Evolutionary conservation across 352 stramenopile genomes (phyloP).

Genomic region (Phytophthora sansomeana): DNA sequence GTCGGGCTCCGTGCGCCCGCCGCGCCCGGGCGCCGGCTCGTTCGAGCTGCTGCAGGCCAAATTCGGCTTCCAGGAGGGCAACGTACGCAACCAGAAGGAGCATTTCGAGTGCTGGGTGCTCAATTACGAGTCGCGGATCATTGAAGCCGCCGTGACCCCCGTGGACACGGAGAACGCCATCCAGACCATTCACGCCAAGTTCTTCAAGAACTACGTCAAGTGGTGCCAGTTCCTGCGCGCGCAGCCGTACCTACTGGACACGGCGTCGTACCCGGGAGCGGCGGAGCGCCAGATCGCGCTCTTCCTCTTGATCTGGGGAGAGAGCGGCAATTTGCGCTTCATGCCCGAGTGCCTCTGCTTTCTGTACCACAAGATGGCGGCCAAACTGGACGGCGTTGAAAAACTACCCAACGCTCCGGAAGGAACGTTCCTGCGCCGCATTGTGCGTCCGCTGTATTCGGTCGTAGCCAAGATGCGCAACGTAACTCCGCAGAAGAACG

Average conservation of each 20-base stretch:
- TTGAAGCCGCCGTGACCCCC: slow-evolving; percentile 22
- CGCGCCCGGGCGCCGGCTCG: slow-evolving; percentile 45
- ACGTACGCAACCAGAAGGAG: slow-evolving; percentile 86
- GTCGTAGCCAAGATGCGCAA: slow-evolving; percentile 82
- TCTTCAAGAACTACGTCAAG: slow-evolving; percentile 93
- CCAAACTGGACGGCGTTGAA: slow-evolving; percentile 73
- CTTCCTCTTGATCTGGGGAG: slow-evolving; percentile 89
- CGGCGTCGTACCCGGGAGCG: slow-evolving; percentile 32
- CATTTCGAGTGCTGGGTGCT: slow-evolving; percentile 87
- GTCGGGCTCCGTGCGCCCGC: slow-evolving; percentile 28
- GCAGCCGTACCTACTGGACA: slow-evolving; percentile 81
- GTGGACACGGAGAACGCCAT: slow-evolving; percentile 69
- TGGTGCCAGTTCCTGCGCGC: slow-evolving; percentile 96
- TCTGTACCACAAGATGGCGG: slow-evolving; percentile 83
- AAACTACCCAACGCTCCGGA: slow-evolving; percentile 66
- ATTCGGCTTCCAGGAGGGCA: slow-evolving; percentile 90
- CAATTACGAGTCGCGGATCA: slow-evolving; percentile 82
- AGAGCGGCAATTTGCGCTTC: slow-evolving; percentile 86
- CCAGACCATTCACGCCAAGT: slow-evolving; percentile 92
- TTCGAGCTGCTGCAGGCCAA: slow-evolving; percentile 87
- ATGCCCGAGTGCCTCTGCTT: slow-evolving; percentile 93
- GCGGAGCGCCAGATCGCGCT: slow-evolving; percentile 78
- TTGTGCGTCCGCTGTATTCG: slow-evolving; percentile 82
- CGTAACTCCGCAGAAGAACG: slow-evolving; percentile 40
- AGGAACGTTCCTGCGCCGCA: slow-evolving; percentile 72